Conservation (phyloP, 2,329 filamentous ascomycete genomes). For the Diaporthe citrichinensis region DNA sequence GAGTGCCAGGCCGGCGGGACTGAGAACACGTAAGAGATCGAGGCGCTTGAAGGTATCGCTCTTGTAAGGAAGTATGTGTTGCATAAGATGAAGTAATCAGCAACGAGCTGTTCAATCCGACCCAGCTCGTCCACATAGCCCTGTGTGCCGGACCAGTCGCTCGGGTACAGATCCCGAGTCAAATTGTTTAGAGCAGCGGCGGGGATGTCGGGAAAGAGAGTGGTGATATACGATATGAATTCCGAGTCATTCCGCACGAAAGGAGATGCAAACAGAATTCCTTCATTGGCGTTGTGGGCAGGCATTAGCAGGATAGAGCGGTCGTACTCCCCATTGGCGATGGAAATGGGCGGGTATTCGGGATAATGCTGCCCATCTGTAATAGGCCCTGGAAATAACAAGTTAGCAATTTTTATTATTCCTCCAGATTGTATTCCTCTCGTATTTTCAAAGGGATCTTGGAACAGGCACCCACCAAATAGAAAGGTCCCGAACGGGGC, state of each 20-base stretch:
- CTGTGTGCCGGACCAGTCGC: neutral
- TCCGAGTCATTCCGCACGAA: neutral
- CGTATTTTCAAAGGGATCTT: neutral
- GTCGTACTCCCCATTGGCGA: constrained; percentile 1
- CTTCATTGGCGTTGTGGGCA: neutral
- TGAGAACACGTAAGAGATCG: neutral
- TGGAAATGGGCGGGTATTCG: neutral
- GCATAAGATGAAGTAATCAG: neutral
- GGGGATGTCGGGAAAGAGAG: neutral
- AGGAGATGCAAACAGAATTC: neutral
- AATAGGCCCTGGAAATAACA: neutral
- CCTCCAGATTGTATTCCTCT: neutral
- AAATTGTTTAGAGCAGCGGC: neutral
- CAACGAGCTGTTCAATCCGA: neutral
- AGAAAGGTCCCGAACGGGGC: neutral
- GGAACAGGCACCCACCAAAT: neutral
- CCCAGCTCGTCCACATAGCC: neutral
- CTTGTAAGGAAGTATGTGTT: neutral
- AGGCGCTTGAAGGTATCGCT: neutral
- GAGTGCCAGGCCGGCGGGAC: neutral
- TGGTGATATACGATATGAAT: neutral
- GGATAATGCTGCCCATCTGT: neutral
- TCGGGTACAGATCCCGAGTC: neutral
- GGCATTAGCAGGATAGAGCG: neutral
- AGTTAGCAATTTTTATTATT: neutral